Evolutionary conservation across 2,329 filamentous ascomycete genomes (phyloP).

Genomic region (Tolypocladium tundrense): DNA sequence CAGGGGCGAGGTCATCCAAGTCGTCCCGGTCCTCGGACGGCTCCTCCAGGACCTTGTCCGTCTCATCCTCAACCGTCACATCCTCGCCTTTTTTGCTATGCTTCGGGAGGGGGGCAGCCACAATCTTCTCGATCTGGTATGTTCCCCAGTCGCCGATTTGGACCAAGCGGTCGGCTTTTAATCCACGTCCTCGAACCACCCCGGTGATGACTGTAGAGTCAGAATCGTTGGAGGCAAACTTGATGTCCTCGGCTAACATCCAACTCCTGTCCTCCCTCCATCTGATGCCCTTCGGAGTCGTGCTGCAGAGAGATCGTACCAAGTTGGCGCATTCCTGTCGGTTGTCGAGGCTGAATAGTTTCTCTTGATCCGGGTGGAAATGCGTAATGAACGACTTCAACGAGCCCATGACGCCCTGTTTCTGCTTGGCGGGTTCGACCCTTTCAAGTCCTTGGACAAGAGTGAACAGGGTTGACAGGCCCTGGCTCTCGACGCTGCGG

Average conservation of each 20-base stretch:
- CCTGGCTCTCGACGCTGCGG: conserved; percentile 82
- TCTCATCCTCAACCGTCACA: conserved; percentile 49
- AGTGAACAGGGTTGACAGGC: conserved; percentile 84
- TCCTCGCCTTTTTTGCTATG: conserved; percentile 55
- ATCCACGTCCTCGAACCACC: conserved; percentile 70
- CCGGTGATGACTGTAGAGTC: conserved; percentile 70
- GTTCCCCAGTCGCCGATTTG: conserved; percentile 92
- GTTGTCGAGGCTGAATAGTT: conserved; percentile 78
- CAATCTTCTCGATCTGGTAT: conserved; percentile 86
- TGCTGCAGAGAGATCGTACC: conserved; percentile 83
- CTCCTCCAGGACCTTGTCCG: conserved; percentile 51
- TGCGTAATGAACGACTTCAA: conserved; percentile 89
- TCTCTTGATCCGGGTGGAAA: conserved; percentile 88
- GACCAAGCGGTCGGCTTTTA: conserved; percentile 84
- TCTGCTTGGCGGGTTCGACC: conserved; percentile 70
- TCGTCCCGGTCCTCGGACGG: conserved; percentile 77
- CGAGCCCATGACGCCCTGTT: conserved; percentile 65
- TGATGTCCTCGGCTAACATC: conserved; percentile 80
- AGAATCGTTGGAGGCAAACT: conserved; percentile 52
- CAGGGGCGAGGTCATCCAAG: conserved; percentile 72
- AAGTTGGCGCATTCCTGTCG: conserved; percentile 86
- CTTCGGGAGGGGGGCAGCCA: conserved; percentile 57
- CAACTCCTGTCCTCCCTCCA: conserved; percentile 95
- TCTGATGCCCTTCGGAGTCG: conserved; percentile 82
- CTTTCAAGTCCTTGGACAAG: conserved; percentile 71